phyloP scores from a whole-genome alignment of 257 asterid species.

The Ilex asprella region DNA sequence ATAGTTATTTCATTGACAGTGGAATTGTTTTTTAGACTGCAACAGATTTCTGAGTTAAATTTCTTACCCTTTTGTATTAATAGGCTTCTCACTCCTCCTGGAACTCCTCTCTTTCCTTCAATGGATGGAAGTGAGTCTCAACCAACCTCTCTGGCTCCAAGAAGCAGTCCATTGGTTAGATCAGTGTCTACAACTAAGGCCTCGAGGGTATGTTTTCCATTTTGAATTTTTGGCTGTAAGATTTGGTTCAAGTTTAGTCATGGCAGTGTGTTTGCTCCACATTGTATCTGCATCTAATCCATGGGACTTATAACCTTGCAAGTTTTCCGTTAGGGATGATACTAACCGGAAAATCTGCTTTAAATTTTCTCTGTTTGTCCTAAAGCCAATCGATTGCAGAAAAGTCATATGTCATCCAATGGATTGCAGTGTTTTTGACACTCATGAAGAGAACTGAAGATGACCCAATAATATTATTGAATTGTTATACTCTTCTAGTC shows the following conservation, averaged over 20 bases:
- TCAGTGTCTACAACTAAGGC: slow-evolving; percentile 72
- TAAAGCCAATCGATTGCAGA: too few species aligned
- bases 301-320: neutral
- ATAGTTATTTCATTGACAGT: neutral
- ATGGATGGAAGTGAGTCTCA: slow-evolving; percentile 61
- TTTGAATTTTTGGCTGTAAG: neutral
- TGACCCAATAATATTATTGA: too few species aligned
- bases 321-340: neutral
- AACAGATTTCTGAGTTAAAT: too few species aligned
- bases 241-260: neutral
- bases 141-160: slow-evolving; percentile 45
- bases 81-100: slow-evolving; percentile 99
- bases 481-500: too few species aligned
- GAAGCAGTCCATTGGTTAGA: slow-evolving; percentile 56
- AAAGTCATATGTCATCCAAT: too few species aligned
- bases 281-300: neutral
- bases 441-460: too few species aligned
- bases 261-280: neutral
- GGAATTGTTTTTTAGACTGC: too few species aligned
- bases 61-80: slow-evolving; percentile 10
- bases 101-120: slow-evolving; percentile 85
- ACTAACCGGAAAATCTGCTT: too few species aligned
- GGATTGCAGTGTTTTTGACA: too few species aligned
- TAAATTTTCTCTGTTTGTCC: too few species aligned
- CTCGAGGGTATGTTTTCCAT: slow-evolving; percentile 66